These are phyloP conservation scores for Musa acuminata DNA, from an alignment of 176 grass and related monocot species.

Conservation along the genomic window DNA sequence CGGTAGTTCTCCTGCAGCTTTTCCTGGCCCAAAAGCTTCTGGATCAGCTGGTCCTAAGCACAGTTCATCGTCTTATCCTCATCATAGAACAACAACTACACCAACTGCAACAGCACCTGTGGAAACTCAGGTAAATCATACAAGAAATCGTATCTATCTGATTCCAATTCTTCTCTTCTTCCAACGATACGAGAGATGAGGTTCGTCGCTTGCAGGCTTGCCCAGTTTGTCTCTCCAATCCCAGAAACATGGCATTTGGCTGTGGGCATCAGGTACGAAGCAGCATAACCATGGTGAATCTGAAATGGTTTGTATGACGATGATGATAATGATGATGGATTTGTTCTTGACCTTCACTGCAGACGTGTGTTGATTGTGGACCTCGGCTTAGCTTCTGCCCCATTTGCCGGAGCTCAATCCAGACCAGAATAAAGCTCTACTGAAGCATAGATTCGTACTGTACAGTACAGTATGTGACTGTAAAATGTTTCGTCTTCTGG, in stretches of 20 bases:
- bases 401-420: constrained; percentile 4
- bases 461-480: too few species aligned
- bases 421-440: constrained; percentile 15
- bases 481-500: too few species aligned
- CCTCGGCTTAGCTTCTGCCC: neutral
- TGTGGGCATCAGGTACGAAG: constrained; percentile 11
- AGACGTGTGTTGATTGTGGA: constrained; percentile 9
- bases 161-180: too few species aligned
- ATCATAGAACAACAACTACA: neutral
- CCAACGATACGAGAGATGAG: too few species aligned
- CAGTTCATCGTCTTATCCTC: neutral
- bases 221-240: constrained; percentile 9
- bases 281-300: neutral
- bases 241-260: constrained; percentile 12
- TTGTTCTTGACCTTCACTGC: neutral
- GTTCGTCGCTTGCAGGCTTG: neutral
- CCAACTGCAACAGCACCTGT: neutral
- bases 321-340: neutral
- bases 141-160: neutral
- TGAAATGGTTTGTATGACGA: too few species aligned
- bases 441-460: neutral
- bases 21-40: constrained; percentile 3
- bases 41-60: constrained; percentile 9
- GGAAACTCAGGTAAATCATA: neutral
- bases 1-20: constrained; percentile 17